phyloP scores from a whole-genome alignment of 371 early-diverging fungal species.

The Funneliformis caledonium region DNA sequence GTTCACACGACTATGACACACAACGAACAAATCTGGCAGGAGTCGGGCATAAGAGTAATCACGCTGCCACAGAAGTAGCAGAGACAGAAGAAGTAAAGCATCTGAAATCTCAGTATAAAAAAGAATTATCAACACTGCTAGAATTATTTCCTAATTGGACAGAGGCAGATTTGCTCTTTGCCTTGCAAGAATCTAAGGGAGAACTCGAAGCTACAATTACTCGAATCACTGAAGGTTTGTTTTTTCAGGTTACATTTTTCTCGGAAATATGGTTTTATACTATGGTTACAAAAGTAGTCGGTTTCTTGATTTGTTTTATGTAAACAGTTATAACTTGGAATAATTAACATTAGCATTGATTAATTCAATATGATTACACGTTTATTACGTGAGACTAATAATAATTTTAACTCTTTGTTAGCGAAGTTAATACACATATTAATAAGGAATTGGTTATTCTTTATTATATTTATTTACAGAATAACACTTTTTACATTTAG shows the following conservation, averaged over 20 bases:
- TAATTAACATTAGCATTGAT: too few species aligned
- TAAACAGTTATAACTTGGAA: too few species aligned
- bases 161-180: slow-evolving; percentile 86
- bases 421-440: too few species aligned
- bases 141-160: slow-evolving; percentile 90
- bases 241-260: background rate
- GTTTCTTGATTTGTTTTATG: too few species aligned
- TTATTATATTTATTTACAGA: too few species aligned
- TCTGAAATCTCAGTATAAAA: slow-evolving; percentile 35
- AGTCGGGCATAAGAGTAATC: slow-evolving; percentile 27
- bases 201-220: slow-evolving; percentile 81
- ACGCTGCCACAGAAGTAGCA: slow-evolving; percentile 26
- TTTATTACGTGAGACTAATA: too few species aligned
- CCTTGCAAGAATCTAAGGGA: slow-evolving; percentile 84
- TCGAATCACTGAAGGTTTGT: slow-evolving; percentile 86
- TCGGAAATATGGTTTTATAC: background rate
- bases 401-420: too few species aligned
- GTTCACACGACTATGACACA: slow-evolving; percentile 37
- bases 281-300: background rate
- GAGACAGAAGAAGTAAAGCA: slow-evolving; percentile 39
- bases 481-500: too few species aligned
- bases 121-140: slow-evolving; percentile 64
- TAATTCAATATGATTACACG: too few species aligned
- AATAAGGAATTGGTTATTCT: too few species aligned
- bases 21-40: slow-evolving; percentile 31